Evolutionary conservation across 805 yeast species (phyloP), one percentile per base, ranked within the genome.

Genomic region (Candida saitoana): DNA sequence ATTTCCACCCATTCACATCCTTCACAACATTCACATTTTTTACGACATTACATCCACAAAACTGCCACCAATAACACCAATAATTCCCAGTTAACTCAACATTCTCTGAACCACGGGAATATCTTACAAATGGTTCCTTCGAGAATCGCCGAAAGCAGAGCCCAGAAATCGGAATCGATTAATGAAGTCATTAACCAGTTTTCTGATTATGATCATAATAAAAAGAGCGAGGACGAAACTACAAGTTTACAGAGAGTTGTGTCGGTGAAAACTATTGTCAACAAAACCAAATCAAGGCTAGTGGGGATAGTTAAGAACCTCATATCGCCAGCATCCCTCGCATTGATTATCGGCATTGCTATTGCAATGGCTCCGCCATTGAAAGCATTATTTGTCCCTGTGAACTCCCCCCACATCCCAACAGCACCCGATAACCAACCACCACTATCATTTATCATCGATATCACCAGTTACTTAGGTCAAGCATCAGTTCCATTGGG

Each of bases 401-500:
- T 59, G 3, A 54, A 56, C 11, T 36, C 36, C 2, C 52, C 57
- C 39, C 61, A 73, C 46, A 73, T 89, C 20, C 84, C 77, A 5
- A 53, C 74, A 39, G 97, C 97, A 0, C 98, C 98, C 0, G 98
- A 91, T 60, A 70, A 73, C 1, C 69, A 72, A 42, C 97, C 97
- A 0, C 90, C 95, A 0, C 68, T 91, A 22, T 87, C 87, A 27
- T 90, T 90, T 49, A 42, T 90, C 4, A 85, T 91, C 79, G 96
- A 91, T 56, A 79, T 82, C 49, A 72, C 91, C 0, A 57, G 77
- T 2, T 91, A 91, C 56, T 67, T 91, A 5, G 96, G 96, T 0
- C 79, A 79, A 19, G 96, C 96, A 0, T 79, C 86, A 38, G 96
- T 91, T 25, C 98, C 97, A 1, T 62, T 87, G 44, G 98, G 97